Evolutionary conservation across 768 basidiomycete species (phyloP).

Genomic region (Polyporus arcularius): DNA sequence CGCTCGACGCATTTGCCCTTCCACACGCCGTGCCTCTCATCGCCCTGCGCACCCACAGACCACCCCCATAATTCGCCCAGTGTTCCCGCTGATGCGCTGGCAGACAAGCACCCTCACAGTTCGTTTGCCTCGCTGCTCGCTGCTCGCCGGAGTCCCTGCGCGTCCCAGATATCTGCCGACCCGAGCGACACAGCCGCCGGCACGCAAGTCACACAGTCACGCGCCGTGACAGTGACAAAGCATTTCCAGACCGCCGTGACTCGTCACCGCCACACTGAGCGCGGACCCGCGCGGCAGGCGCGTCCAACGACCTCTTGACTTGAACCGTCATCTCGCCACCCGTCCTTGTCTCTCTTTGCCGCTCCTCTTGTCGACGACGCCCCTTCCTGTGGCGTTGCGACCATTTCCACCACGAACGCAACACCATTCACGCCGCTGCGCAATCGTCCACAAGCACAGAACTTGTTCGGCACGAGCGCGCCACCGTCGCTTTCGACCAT

Average conservation of each 20-base stretch:
- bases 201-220: slow-evolving; percentile 2
- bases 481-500: slow-evolving; percentile 13
- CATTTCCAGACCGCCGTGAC: slow-evolving; percentile 6
- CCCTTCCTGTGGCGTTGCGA: slow-evolving; percentile 4
- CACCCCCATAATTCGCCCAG: slow-evolving; percentile 1
- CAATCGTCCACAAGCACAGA: slow-evolving; percentile 10
- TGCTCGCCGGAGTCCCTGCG: neutral
- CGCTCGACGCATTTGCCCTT: slow-evolving; percentile 11
- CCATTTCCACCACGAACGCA: slow-evolving; percentile 1
- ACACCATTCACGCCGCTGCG: slow-evolving; percentile 10
- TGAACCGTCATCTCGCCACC: slow-evolving; percentile 17
- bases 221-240: neutral
- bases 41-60: neutral
- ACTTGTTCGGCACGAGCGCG: slow-evolving; percentile 13
- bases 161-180: slow-evolving; percentile 20
- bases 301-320: slow-evolving; percentile 7
- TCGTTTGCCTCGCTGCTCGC: neutral
- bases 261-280: slow-evolving; percentile 1
- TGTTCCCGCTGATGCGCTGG: neutral
- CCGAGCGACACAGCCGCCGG: slow-evolving; percentile 21
- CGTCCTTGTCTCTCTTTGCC: slow-evolving; percentile 5
- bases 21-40: slow-evolving; percentile 10
- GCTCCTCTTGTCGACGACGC: slow-evolving; percentile 3
- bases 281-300: slow-evolving; percentile 8
- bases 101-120: neutral